phyloP scores from a whole-genome alignment of 495 filamentous ascomycete species.

The Podospora fimiseda region DNA sequence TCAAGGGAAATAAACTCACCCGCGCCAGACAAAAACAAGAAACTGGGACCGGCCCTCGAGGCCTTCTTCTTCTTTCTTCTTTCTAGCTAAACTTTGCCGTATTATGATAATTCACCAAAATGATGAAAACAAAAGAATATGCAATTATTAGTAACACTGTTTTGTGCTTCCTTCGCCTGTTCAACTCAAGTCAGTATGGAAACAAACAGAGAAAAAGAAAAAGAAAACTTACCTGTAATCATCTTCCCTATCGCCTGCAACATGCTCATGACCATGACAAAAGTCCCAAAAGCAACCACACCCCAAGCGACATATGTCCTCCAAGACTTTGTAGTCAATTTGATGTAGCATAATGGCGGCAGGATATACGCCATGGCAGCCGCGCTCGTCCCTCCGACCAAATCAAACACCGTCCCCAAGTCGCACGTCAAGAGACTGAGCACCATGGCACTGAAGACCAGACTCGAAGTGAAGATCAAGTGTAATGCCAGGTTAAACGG shows the following conservation, averaged over 20 bases:
- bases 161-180: constrained; percentile 12
- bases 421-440: constrained; percentile 83
- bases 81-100: too few relatives aligned
- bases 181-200: neutral
- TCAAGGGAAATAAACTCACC: too few relatives aligned
- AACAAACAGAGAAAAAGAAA: neutral
- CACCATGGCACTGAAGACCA: constrained; percentile 74
- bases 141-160: constrained; percentile 3
- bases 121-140: neutral
- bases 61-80: too few relatives aligned
- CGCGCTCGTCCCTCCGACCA: constrained; percentile 91
- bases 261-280: constrained; percentile 81
- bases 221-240: constrained; percentile 33
- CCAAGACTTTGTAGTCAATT: constrained; percentile 73
- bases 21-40: too few relatives aligned
- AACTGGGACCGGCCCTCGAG: too few relatives aligned
- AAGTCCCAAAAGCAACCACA: constrained; percentile 67
- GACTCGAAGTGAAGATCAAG: constrained; percentile 69
- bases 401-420: constrained; percentile 86
- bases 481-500: constrained; percentile 79
- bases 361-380: constrained; percentile 92
- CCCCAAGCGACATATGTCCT: constrained; percentile 63
- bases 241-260: constrained; percentile 68
- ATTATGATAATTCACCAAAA: too few relatives aligned
- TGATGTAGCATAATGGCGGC: constrained; percentile 91